These are phyloP conservation scores for Termitomyces sp. DNA, from an alignment of 768 basidiomycete genomes.

Conservation along the genomic window DNA sequence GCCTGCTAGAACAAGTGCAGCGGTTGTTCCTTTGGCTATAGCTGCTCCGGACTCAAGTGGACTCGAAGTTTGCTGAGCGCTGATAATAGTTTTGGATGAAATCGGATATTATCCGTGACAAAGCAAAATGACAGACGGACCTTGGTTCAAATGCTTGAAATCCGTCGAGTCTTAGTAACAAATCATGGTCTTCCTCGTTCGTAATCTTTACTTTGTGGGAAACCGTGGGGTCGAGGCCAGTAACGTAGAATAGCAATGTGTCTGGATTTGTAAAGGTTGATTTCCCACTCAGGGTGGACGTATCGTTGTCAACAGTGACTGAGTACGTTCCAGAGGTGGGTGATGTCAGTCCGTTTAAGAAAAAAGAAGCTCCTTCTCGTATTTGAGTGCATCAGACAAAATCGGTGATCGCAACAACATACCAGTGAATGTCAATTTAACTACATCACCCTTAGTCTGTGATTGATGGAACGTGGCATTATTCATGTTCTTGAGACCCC, in stretches of 20 bases:
- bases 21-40: conserved; percentile 53
- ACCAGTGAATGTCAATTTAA: conserved; percentile 42
- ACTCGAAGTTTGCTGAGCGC: not conserved
- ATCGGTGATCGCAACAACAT: conserved; percentile 17
- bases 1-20: conserved; percentile 56
- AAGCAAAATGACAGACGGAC: conserved; percentile 14
- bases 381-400: not conserved
- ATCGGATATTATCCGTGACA: not conserved
- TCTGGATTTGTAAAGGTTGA: conserved; percentile 48
- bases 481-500: conserved; percentile 34
- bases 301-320: conserved; percentile 39
- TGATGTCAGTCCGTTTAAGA: conserved; percentile 55
- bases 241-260: conserved; percentile 58
- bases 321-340: conserved; percentile 53
- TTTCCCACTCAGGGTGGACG: conserved; percentile 40
- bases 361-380: conserved; percentile 52
- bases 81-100: not conserved
- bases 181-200: conserved; percentile 49
- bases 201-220: conserved; percentile 47
- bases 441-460: conserved; percentile 38
- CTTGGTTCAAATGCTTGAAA: conserved; percentile 37
- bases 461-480: conserved; percentile 20
- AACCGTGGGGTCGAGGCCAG: conserved; percentile 46
- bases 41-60: conserved; percentile 1
- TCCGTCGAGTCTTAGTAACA: conserved; percentile 45